Evolutionary conservation across 805 yeast species (phyloP).

Genomic region (Wickerhamiella hasegawae): DNA sequence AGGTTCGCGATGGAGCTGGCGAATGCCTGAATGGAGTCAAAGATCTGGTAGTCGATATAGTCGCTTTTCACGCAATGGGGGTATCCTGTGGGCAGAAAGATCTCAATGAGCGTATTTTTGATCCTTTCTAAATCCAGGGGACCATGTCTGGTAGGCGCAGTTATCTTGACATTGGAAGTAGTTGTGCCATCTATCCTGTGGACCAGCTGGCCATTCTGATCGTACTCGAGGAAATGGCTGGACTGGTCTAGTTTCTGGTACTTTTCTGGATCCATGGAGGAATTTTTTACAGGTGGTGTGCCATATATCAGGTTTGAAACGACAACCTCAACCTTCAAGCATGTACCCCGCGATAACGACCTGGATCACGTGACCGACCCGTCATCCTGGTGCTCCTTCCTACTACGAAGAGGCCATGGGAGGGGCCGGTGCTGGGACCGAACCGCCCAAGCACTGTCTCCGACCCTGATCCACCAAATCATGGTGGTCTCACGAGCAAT

Average conservation of each 20-base stretch:
- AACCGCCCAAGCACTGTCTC: no score
- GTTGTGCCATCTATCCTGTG: neutral
- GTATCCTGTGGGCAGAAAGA: slow-evolving; percentile 24
- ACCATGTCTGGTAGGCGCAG: no score
- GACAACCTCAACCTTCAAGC: neutral
- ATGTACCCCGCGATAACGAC: no score
- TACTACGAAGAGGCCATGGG: no score
- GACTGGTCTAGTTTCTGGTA: neutral
- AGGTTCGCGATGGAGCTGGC: slow-evolving; percentile 20
- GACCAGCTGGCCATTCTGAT: slow-evolving; percentile 12
- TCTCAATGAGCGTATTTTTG: slow-evolving; percentile 12
- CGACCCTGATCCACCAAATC: no score
- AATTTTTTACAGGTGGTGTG: neutral
- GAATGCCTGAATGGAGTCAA: slow-evolving; percentile 24
- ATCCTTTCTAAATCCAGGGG: slow-evolving; percentile 10
- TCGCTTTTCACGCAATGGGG: slow-evolving; percentile 21
- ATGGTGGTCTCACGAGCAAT: no score
- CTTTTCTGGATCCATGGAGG: neutral
- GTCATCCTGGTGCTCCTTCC: no score
- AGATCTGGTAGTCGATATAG: slow-evolving; percentile 22
- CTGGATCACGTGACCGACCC: no score
- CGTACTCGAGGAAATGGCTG: slow-evolving; percentile 9
- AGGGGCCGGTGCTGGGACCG: no score
- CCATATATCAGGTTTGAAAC: neutral
- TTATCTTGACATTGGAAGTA: neutral